Evolutionary conservation across 352 stramenopile genomes (phyloP).

Genomic region (Peronospora farinosa): DNA sequence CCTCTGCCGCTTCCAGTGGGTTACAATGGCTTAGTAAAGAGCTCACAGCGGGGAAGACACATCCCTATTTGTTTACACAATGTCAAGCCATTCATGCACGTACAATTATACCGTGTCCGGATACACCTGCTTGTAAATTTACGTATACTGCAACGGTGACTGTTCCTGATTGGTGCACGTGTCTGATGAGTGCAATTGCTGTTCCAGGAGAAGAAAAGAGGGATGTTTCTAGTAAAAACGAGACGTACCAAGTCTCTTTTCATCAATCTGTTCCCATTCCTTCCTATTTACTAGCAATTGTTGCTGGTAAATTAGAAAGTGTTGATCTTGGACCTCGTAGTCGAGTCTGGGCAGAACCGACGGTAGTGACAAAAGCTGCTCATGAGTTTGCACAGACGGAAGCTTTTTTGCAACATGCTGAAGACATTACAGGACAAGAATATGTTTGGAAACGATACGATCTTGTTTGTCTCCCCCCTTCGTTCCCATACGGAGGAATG

Average conservation of each 20-base stretch:
- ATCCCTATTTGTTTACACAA: conserved; percentile 94
- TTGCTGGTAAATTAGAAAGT: conserved; percentile 85
- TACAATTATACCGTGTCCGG: conserved; percentile 93
- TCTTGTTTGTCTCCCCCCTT: conserved; percentile 93
- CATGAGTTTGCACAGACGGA: conserved; percentile 95
- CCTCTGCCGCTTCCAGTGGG: conserved; percentile 57
- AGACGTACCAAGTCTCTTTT: conserved; percentile 62
- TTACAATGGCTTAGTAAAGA: conserved; percentile 89
- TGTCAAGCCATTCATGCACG: conserved; percentile 93
- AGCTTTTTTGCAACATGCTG: conserved; percentile 87
- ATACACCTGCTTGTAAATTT: conserved; percentile 90
- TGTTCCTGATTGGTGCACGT: conserved; percentile 89
- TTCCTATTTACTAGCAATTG: conserved; percentile 94
- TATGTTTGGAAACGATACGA: conserved; percentile 98
- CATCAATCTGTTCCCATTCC: conserved; percentile 90
- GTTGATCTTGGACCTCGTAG: conserved; percentile 82
- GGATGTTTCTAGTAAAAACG: conserved; percentile 2
- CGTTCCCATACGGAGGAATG: conserved; percentile 86
- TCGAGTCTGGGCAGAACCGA: conserved; percentile 92
- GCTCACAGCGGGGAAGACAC: conserved; percentile 91
- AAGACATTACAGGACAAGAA: conserved; percentile 85
- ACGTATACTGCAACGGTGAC: conserved; percentile 90
- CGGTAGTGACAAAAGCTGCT: conserved; percentile 87
- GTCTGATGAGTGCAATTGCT: conserved; percentile 87
- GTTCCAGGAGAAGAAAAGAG: conserved; percentile 22